phyloP scores from a whole-genome alignment of 2,329 filamentous ascomycete genomes.

The Fusarium acutatum region DNA sequence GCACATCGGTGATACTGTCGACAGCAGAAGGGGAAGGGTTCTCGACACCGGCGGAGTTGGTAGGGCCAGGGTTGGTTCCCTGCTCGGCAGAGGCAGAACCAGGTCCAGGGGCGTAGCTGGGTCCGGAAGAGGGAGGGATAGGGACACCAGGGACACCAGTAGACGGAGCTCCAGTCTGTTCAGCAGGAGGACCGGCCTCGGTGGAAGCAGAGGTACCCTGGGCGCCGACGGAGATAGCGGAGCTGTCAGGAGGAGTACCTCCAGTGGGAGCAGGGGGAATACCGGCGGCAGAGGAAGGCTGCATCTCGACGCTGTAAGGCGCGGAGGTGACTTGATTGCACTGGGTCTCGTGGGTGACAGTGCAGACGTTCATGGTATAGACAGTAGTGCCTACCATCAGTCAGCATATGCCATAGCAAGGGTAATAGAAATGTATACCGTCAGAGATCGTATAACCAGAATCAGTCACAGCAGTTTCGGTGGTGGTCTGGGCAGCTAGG shows the following conservation, averaged over 20 bases:
- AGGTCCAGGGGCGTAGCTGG: constrained; percentile 22
- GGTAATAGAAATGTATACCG: constrained; percentile 37
- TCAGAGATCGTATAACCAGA: constrained; percentile 45
- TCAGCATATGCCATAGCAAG: background rate
- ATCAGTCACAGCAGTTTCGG: constrained; percentile 43
- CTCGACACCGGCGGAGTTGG: constrained; percentile 12
- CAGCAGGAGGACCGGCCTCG: background rate
- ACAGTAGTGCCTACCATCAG: constrained; percentile 42
- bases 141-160: background rate
- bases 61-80: constrained; percentile 6
- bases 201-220: constrained; percentile 17
- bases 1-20: constrained; percentile 29
- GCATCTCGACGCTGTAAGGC: constrained; percentile 11
- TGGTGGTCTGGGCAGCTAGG: constrained; percentile 42
- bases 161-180: background rate
- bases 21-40: constrained; percentile 19
- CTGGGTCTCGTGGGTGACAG: constrained; percentile 46
- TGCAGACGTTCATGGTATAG: constrained; percentile 50
- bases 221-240: constrained; percentile 22
- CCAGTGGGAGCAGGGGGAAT: constrained; percentile 7
- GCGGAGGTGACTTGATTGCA: constrained; percentile 46
- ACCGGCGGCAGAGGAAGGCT: constrained; percentile 9
- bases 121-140: constrained; percentile 7
- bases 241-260: constrained; percentile 24
- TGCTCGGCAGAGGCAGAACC: constrained; percentile 11